Percentiles rank a stretch among this genome's conserved stretches.
Conservation (phyloP, 768 basidiomycete genomes). For the Podaxis sp. region DNA sequence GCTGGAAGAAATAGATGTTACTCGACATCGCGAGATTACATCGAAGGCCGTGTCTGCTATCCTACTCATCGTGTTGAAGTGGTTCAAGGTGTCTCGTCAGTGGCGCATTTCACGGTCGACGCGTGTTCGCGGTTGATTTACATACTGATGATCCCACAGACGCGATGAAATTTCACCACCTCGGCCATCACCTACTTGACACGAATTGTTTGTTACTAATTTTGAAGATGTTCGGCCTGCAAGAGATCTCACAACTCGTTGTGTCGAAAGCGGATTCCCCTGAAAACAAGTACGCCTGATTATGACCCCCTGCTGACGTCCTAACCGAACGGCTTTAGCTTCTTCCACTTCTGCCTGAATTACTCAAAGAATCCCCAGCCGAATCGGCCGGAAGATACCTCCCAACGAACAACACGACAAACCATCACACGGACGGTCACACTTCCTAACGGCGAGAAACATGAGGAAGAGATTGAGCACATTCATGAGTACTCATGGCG, state of each 20-base stretch:
- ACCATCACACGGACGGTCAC: constrained; percentile 51
- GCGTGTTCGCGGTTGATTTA: background rate
- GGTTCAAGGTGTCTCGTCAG: constrained; percentile 99
- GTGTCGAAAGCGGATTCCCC: constrained; percentile 87
- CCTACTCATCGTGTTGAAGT: constrained; percentile 84
- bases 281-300: constrained; percentile 65
- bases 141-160: constrained; percentile 45
- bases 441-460: constrained; percentile 71
- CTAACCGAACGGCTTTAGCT: constrained; percentile 49
- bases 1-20: constrained; percentile 89
- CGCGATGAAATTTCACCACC: constrained; percentile 97
- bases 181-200: constrained; percentile 93
- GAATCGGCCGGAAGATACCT: constrained; percentile 61
- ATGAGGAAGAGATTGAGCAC: constrained; percentile 88
- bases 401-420: constrained; percentile 60
- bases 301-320: background rate
- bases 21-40: constrained; percentile 94
- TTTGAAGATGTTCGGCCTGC: constrained; percentile 97
- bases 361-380: constrained; percentile 67
- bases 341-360: constrained; percentile 93
- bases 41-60: constrained; percentile 98
- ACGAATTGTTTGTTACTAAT: constrained; percentile 93
- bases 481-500: constrained; percentile 95
- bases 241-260: constrained; percentile 83
- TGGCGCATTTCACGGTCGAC: constrained; percentile 14